Percentiles rank a stretch among this genome's conserved stretches.
Evolutionary conservation across 768 basidiomycete species (phyloP).

Genomic region (Termitomyces sp.): DNA sequence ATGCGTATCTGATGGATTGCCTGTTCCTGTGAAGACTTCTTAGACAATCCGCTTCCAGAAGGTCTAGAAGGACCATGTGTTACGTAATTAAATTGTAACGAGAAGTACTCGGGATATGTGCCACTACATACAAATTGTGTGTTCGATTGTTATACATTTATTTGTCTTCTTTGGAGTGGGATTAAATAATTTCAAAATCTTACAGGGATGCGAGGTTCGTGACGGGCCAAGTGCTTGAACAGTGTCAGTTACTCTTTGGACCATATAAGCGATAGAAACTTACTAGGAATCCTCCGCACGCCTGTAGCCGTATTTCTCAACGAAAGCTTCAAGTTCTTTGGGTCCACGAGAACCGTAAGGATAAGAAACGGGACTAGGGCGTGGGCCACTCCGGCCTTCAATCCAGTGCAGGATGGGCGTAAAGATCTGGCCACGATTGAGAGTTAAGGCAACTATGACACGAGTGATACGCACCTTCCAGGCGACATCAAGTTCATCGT

Average conservation of each 20-base stretch:
- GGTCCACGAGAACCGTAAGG: slow-evolving; percentile 97
- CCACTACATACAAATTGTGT: slow-evolving; percentile 5
- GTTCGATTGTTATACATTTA: slow-evolving; percentile 12
- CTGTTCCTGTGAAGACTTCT: neutral
- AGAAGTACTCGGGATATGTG: neutral
- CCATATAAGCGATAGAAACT: slow-evolving; percentile 23
- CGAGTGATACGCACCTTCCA: slow-evolving; percentile 79
- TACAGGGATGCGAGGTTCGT: slow-evolving; percentile 60
- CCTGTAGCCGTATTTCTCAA: slow-evolving; percentile 70
- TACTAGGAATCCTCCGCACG: slow-evolving; percentile 68
- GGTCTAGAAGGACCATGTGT: neutral
- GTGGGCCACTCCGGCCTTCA: slow-evolving; percentile 63
- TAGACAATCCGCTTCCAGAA: neutral
- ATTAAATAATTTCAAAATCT: slow-evolving; percentile 9
- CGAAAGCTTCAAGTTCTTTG: slow-evolving; percentile 71
- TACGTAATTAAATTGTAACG: neutral
- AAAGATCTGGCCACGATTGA: slow-evolving; percentile 57
- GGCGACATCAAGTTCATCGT: slow-evolving; percentile 95
- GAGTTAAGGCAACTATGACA: neutral
- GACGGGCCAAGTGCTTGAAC: slow-evolving; percentile 63
- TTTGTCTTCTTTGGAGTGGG: slow-evolving; percentile 4
- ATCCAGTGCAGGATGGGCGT: slow-evolving; percentile 96
- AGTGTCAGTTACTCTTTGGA: slow-evolving; percentile 3
- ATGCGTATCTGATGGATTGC: neutral
- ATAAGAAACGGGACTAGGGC: slow-evolving; percentile 72